Percentiles rank a stretch among this genome's conserved stretches.
Evolutionary conservation across 1,284 basidiomycete genomes (phyloP).

Genomic region (Pisolithus thermaeus): DNA sequence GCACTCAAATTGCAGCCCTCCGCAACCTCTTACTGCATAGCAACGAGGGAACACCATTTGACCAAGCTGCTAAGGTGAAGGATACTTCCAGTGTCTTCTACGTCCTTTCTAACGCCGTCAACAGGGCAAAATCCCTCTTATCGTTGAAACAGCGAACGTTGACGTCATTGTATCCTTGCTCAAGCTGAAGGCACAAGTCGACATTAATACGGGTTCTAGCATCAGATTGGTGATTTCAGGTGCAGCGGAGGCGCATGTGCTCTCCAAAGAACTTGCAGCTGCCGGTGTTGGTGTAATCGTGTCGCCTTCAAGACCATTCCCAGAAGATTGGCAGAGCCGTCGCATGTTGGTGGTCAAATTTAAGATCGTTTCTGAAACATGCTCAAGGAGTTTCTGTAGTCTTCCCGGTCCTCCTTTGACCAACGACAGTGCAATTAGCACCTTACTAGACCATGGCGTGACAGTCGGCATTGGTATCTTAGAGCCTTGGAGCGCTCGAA

Average conservation of each 20-base stretch:
- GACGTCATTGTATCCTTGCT: conserved; percentile 80
- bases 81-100: neutral
- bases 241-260: conserved; percentile 68
- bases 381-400: conserved; percentile 19
- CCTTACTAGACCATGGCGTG: conserved; percentile 62
- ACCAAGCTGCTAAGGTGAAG: conserved; percentile 36
- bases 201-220: conserved; percentile 30
- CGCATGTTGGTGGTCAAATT: conserved; percentile 36
- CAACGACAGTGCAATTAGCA: conserved; percentile 55
- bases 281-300: conserved; percentile 76
- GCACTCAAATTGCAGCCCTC: conserved; percentile 61
- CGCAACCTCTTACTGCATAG: conserved; percentile 54
- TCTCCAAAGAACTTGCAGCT: conserved; percentile 70
- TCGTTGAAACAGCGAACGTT: conserved; percentile 54
- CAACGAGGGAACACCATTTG: conserved; percentile 46
- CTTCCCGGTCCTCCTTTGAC: conserved; percentile 76
- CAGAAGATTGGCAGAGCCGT: conserved; percentile 49
- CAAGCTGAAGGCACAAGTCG: conserved; percentile 72
- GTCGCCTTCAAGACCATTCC: conserved; percentile 53
- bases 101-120: neutral
- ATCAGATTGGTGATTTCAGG: conserved; percentile 63
- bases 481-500: conserved; percentile 52
- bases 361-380: neutral
- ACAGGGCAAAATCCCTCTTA: conserved; percentile 51
- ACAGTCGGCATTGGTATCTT: conserved; percentile 65